Conservation (phyloP, 495 filamentous ascomycete species). For the Hypoxylon rickii region DNA sequence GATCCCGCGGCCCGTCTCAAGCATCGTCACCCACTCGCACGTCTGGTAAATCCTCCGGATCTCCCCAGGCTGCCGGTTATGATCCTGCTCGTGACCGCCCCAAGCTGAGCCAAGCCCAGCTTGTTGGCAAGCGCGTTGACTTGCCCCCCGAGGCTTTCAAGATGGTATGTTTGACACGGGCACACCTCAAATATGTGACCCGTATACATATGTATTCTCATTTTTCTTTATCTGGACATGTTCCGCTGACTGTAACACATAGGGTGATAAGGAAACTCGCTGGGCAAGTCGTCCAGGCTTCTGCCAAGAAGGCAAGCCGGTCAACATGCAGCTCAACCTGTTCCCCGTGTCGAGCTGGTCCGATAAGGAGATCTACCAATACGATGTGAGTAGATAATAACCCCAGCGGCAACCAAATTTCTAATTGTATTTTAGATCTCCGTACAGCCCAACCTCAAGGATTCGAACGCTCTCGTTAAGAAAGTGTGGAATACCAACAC, state of each 20-base stretch:
- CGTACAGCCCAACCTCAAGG: slow-evolving; percentile 63
- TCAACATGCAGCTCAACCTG: slow-evolving; percentile 71
- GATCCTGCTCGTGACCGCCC: slow-evolving; percentile 38
- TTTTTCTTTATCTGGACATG: neutral
- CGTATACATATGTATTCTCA: neutral
- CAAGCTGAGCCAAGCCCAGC: slow-evolving; percentile 9
- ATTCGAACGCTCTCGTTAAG: slow-evolving; percentile 59
- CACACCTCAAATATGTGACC: neutral
- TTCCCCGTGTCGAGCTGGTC: slow-evolving; percentile 62
- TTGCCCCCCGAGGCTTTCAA: slow-evolving; percentile 51
- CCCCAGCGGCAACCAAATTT: neutral
- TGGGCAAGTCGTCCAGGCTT: slow-evolving; percentile 42
- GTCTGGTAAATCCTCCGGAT: slow-evolving; percentile 10
- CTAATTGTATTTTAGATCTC: slow-evolving; percentile 54
- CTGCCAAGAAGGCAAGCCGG: slow-evolving; percentile 60
- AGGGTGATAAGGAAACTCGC: slow-evolving; percentile 7
- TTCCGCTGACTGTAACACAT: slow-evolving; percentile 2
- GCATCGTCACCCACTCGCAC: slow-evolving; percentile 19
- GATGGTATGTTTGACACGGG: slow-evolving; percentile 18
- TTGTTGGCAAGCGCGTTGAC: slow-evolving; percentile 47
- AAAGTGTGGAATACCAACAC: slow-evolving; percentile 72
- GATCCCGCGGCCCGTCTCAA: too few relatives aligned
- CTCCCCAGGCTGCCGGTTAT: slow-evolving; percentile 26
- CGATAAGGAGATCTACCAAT: slow-evolving; percentile 69
- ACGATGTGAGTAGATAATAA: slow-evolving; percentile 69